Percentiles rank a stretch among this genome's conserved stretches.
Conservation (phyloP, 352 stramenopile genomes). For the Phytophthora pinifolia region DNA sequence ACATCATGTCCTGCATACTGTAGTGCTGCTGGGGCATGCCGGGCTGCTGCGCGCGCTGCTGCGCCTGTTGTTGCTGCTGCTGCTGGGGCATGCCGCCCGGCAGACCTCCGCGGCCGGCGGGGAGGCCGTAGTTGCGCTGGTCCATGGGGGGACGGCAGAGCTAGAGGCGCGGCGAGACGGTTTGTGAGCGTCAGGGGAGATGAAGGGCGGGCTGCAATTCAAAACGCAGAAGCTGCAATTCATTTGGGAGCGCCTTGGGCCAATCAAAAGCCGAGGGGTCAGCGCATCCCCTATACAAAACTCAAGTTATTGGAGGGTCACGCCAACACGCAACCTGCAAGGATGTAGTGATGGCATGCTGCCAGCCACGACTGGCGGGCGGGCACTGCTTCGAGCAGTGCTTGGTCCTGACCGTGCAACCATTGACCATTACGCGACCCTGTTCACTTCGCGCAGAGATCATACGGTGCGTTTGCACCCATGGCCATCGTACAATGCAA, state of each 20-base stretch:
- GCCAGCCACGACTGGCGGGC: too few relatives aligned
- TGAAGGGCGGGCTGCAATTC: conserved; percentile 14
- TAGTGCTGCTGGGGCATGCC: conserved; percentile 42
- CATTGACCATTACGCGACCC: background rate
- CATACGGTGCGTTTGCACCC: background rate
- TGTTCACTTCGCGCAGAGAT: conserved; percentile 4
- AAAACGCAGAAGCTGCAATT: conserved; percentile 6
- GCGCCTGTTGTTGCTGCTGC: background rate
- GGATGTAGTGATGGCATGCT: too few relatives aligned
- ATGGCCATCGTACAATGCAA: too few relatives aligned
- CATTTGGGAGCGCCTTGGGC: conserved; percentile 11
- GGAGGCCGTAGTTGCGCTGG: conserved; percentile 67
- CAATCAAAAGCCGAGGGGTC: conserved; percentile 17
- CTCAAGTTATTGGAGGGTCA: conserved; percentile 3
- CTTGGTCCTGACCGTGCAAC: background rate
- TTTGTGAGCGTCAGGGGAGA: conserved; percentile 10
- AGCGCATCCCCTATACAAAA: conserved; percentile 10
- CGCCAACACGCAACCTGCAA: background rate
- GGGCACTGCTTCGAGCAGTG: background rate
- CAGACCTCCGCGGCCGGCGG: conserved; percentile 35
- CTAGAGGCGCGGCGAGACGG: conserved; percentile 7
- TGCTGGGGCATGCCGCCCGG: conserved; percentile 43
- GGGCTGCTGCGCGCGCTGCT: conserved; percentile 10
- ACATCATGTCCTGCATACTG: conserved; percentile 76
- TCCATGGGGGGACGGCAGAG: conserved; percentile 36